Evolutionary conservation across 768 basidiomycete genomes (phyloP).

Genomic region (Holtermanniella nyarrowii): DNA sequence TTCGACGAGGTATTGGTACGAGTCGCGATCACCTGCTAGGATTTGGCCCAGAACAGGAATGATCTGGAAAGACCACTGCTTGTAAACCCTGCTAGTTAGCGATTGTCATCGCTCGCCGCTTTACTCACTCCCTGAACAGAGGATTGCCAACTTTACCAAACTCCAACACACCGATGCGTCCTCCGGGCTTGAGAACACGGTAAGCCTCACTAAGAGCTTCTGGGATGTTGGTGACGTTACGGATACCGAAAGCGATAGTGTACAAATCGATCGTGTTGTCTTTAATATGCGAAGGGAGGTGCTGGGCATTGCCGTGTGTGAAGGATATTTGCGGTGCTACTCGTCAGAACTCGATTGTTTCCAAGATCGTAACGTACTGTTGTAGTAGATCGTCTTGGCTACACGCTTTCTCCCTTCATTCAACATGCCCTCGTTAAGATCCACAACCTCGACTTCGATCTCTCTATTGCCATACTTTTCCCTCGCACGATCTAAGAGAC

Average conservation of each 20-base stretch:
- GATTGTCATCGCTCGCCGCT: too few species aligned
- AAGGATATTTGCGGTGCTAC: conserved; percentile 87
- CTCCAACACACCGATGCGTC: conserved; percentile 88
- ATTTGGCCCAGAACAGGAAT: conserved; percentile 95
- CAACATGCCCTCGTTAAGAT: conserved; percentile 93
- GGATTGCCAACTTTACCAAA: conserved; percentile 90
- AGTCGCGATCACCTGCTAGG: conserved; percentile 83
- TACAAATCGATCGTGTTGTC: conserved; percentile 86
- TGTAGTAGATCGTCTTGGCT: conserved; percentile 96
- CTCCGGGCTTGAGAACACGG: conserved; percentile 91
- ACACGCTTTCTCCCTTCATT: conserved; percentile 80
- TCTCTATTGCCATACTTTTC: conserved; percentile 84
- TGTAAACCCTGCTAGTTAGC: conserved; percentile 74
- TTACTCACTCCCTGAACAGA: conserved; percentile 67
- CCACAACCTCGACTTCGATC: conserved; percentile 76
- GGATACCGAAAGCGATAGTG: conserved; percentile 96
- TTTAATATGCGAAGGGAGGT: conserved; percentile 57
- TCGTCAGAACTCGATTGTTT: not conserved
- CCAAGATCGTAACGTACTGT: conserved; percentile 53
- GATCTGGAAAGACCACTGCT: conserved; percentile 88
- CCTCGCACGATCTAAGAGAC: conserved; percentile 80
- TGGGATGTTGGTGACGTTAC: conserved; percentile 89
- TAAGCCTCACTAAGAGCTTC: conserved; percentile 79
- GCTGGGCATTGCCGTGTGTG: conserved; percentile 85
- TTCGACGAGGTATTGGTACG: conserved; percentile 96